Conservation (phyloP, 2,329 filamentous ascomycete genomes). For the Phialemonium atrogriseum region DNA sequence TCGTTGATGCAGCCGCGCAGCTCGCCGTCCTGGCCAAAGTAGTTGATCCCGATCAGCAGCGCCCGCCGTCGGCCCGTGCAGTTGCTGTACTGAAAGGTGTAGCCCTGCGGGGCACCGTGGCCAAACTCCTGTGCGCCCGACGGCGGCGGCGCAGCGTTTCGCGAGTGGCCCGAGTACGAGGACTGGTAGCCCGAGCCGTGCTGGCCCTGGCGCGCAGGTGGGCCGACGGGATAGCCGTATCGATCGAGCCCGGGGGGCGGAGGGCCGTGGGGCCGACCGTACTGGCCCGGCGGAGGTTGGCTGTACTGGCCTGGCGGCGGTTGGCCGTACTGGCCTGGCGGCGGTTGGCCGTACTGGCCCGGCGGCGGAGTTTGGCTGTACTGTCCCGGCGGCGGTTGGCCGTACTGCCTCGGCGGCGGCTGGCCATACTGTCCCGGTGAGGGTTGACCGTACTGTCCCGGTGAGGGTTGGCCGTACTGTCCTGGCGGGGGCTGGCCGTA, state of each 20-base stretch:
- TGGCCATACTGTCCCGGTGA: no score
- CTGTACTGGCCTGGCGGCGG: slow-evolving; percentile 1
- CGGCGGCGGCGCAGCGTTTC: slow-evolving; percentile 35
- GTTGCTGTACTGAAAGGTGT: slow-evolving; percentile 69
- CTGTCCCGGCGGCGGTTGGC: no score
- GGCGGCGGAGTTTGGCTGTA: no score
- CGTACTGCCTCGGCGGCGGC: no score
- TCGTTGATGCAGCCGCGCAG: slow-evolving; percentile 75
- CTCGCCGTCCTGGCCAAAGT: slow-evolving; percentile 64
- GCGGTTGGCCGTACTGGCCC: slow-evolving; percentile 6
- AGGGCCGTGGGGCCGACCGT: slow-evolving; percentile 12
- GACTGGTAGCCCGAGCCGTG: slow-evolving; percentile 22
- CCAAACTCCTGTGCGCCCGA: slow-evolving; percentile 49
- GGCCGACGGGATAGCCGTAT: slow-evolving; percentile 13
- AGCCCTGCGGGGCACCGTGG: slow-evolving; percentile 58
- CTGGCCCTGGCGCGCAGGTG: slow-evolving; percentile 6
- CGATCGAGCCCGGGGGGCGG: slow-evolving; percentile 10
- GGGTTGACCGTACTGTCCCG: no score
- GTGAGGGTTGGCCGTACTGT: no score
- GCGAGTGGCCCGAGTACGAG: slow-evolving; percentile 21
- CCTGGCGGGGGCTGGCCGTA: slow-evolving; percentile 12
- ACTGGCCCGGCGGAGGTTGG: no score
- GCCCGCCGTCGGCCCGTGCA: slow-evolving; percentile 68
- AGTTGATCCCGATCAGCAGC: slow-evolving; percentile 73
- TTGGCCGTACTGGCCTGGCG: no score